Base-by-base conservation (phyloP, 441 rosid genomes). In the Eugenia klotzschiana region DNA sequence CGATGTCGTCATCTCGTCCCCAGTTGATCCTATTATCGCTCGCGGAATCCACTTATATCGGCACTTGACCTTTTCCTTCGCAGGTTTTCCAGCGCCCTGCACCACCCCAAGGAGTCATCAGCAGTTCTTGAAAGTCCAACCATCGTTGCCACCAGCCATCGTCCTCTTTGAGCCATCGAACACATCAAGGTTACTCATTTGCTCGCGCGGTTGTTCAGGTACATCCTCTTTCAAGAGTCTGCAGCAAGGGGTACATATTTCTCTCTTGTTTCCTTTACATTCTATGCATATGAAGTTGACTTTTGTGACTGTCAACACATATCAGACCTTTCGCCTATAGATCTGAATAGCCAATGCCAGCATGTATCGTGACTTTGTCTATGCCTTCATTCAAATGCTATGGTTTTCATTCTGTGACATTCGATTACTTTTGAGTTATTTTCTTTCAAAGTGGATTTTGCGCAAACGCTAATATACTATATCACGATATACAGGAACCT, bases 201-300 rank as follows among this genome's bases (percentile, higher is more conserved):
- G 26, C 57, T 54, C 25, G 6, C 5, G 57, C 26, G 13, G 14
- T 54, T 23, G 6, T 54, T 54, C 26, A 23, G 14, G 5, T 23
- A 54, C 23, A 23, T 54, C 57, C 57, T 54, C 57, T 93, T 94
- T 90, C 91, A 88, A 84, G 90, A 91, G 90, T 88, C 88, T 82
- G 89, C 93, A 40, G 84, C 79, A 54, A 84, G 54, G 81, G 95
- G 96, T 94, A 90, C 22, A 18, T 82, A 29, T 60, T 82, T 56
- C 40, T 81, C 72, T 55, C 33, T 26, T 69, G 58, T 8, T 50
- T 77, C 37, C 77, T 85, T 86, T 79, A 72, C 58, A 57, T 69
- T 82, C 40, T 50, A 22, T 83, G n/a, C 12, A 29, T 80, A 29
- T 64, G 54, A 82, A 23, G 81, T 85, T 85, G 72, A 81, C 72